A percentile compares a stretch with the other conserved stretches of the same genome.
Evolutionary conservation across 345 rosid genomes (phyloP).

Genomic region (Anastatica hierochuntica): DNA sequence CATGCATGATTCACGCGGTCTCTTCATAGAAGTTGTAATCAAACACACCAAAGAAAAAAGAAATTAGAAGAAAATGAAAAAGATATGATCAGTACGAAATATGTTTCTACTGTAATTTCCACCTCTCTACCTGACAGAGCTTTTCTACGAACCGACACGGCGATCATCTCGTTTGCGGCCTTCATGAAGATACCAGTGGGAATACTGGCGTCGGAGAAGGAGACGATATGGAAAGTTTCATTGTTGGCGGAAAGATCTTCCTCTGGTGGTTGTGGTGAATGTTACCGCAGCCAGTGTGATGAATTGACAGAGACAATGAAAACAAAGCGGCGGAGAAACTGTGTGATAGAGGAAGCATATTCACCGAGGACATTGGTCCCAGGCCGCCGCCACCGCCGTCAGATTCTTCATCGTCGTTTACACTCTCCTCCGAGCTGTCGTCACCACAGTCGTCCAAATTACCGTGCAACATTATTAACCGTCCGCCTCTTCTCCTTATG

Average conservation of each 20-base stretch:
- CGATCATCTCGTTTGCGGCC: constrained; percentile 90
- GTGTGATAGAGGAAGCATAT: constrained; percentile 63
- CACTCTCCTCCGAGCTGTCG: constrained; percentile 85
- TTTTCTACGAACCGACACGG: constrained; percentile 94
- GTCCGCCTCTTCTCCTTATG: constrained; percentile 76
- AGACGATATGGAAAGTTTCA: constrained; percentile 48
- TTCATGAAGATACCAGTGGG: constrained; percentile 36
- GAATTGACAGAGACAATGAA: constrained; percentile 47
- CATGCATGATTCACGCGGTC: constrained; percentile 83
- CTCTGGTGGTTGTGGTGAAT: constrained; percentile 33
- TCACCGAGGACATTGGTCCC: constrained; percentile 37
- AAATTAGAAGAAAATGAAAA: constrained; percentile 7
- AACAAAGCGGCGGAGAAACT: constrained; percentile 46
- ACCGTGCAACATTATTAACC: constrained; percentile 58
- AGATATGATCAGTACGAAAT: constrained; percentile 8
- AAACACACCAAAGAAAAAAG: neutral
- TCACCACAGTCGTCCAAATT: constrained; percentile 67
- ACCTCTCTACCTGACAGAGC: constrained; percentile 99
- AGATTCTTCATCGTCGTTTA: constrained; percentile 85
- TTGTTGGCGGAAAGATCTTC: constrained; percentile 50
- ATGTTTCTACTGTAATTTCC: constrained; percentile 30
- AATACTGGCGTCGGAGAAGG: constrained; percentile 33
- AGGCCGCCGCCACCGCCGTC: constrained; percentile 52
- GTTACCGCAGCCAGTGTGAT: constrained; percentile 24
- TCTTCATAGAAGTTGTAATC: constrained; percentile 63